Base-by-base conservation (phyloP, 176 grass and related monocot genomes). In the Lolium multiflorum region DNA sequence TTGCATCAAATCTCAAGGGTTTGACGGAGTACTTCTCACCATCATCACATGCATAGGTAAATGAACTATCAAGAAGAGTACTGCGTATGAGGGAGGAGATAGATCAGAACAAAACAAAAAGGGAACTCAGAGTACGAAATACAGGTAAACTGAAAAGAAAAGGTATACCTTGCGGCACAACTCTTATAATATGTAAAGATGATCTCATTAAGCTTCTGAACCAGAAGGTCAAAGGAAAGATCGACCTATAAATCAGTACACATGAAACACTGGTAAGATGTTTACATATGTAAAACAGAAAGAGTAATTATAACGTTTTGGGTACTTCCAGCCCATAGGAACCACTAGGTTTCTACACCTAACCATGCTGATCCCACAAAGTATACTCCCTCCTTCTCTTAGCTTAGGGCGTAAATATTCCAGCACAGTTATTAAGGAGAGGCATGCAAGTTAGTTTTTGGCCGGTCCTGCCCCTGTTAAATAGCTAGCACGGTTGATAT, bases 121-220 rank as follows among this genome's bases (percentile, higher is more conserved):
- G n/a, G 12, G 4, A 14, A 84, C 46, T 55, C 3, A 72, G 1
- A 49, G 51, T 75, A 49, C 1, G 1, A 16, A 26, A 15, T 15
- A 76, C 49, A 76, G 15, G 25, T 55, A 75, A 83, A 77, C 7
- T 74, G 78, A 86, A 60, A 85, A 51, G 9, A 78, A 89, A 88
- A 82, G 49, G 71, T 31, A 81, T 92, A 98, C 96, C 96, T 95
- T 89, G 90, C 91, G 71, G 96, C 91, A 84, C 84, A 95, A 69
- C 90, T 98, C 88, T 98, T 98, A 83, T 98, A 95, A 89, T 95
- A 94, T 85, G 91, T 90, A 95, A 98, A 98, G 72, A 98, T 98
- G 67, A 89, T 92, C 91, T 98, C 96, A 91, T 89, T 92, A 72
- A 98, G 86, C 90, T 98, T 98, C 75, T 94, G 89, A 88, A 95